phyloP scores from a whole-genome alignment of 805 yeast species.

The Kazachstania taianensis region DNA sequence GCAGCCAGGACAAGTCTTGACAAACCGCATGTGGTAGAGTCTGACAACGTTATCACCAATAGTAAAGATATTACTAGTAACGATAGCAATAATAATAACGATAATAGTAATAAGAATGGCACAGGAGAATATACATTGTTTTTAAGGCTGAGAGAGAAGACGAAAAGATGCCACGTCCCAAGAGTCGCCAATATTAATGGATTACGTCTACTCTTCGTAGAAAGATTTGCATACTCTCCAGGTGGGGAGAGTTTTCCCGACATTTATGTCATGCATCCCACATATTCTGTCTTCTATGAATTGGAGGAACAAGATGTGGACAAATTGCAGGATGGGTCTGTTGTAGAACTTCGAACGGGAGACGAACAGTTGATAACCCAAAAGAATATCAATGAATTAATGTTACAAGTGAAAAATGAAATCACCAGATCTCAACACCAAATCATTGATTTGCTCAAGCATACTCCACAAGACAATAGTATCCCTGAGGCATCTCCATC shows the following conservation, averaged over 20 bases:
- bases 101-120: background rate
- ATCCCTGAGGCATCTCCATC: background rate
- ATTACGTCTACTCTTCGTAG: constrained; percentile 66
- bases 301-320: constrained; percentile 57
- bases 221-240: constrained; percentile 78
- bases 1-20: background rate
- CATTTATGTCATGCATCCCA: constrained; percentile 57
- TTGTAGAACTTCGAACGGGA: constrained; percentile 40
- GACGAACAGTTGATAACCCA: background rate
- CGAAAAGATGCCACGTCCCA: constrained; percentile 39
- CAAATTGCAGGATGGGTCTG: constrained; percentile 50
- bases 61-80: background rate
- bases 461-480: background rate
- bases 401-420: constrained; percentile 9
- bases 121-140: constrained; percentile 28
- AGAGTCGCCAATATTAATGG: constrained; percentile 32
- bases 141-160: constrained; percentile 41
- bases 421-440: constrained; percentile 10
- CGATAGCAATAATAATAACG: background rate
- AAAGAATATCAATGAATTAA: constrained; percentile 5
- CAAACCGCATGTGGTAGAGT: background rate
- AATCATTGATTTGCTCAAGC: constrained; percentile 7
- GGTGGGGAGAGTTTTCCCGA: constrained; percentile 65
- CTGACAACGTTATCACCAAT: background rate
- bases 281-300: constrained; percentile 59